Conservation (phyloP, 2,329 filamentous ascomycete species). For the Microdochium paspali region DNA sequence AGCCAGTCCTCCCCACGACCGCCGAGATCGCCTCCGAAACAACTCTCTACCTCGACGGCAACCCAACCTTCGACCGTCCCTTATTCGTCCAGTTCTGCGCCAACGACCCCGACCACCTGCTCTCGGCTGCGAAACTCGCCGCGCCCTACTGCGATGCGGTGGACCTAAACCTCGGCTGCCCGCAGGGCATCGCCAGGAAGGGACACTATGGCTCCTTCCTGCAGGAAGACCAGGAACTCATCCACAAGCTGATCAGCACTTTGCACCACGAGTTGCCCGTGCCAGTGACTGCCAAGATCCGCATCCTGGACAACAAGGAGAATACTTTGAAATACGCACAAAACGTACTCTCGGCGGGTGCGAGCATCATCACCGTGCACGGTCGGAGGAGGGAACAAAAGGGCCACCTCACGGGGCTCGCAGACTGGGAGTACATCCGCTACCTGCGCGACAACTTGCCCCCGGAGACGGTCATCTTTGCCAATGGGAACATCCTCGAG, state of each 20-base stretch:
- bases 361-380: constrained; percentile 89
- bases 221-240: constrained; percentile 82
- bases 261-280: constrained; percentile 70
- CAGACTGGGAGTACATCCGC: constrained; percentile 81
- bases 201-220: constrained; percentile 91
- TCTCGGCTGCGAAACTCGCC: constrained; percentile 68
- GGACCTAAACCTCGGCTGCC: constrained; percentile 91
- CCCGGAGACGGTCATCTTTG: constrained; percentile 83
- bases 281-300: constrained; percentile 91
- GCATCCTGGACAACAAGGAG: constrained; percentile 79
- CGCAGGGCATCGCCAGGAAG: constrained; percentile 85
- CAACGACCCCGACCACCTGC: constrained; percentile 71
- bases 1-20: constrained; percentile 20
- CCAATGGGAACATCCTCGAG: constrained; percentile 89
- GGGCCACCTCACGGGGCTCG: constrained; percentile 86
- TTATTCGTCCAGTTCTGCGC: constrained; percentile 96
- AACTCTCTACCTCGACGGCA: constrained; percentile 68
- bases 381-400: constrained; percentile 86
- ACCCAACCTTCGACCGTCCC: constrained; percentile 74
- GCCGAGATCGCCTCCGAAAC: constrained; percentile 20
- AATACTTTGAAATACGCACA: constrained; percentile 81
- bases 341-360: constrained; percentile 78
- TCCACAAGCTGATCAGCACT: constrained; percentile 74
- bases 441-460: constrained; percentile 79
- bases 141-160: constrained; percentile 89